Evolutionary conservation across 352 stramenopile species (phyloP).

Genomic region (Plasmopara muralis): DNA sequence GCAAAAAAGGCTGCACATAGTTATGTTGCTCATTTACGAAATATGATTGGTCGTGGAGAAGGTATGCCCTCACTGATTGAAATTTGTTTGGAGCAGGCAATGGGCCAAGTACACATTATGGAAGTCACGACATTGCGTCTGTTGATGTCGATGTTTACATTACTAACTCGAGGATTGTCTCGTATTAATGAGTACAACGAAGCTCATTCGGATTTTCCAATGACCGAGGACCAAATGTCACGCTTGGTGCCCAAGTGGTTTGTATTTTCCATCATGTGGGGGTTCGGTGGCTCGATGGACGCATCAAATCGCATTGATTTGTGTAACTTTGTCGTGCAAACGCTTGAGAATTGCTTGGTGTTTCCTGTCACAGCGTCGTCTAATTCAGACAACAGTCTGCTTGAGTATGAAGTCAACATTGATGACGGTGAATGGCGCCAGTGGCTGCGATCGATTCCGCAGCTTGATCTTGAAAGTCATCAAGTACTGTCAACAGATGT

Average conservation of each 20-base stretch:
- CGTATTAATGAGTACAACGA: constrained; percentile 98
- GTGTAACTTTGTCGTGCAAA: constrained; percentile 84
- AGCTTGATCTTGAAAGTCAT: constrained; percentile 98
- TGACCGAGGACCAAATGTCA: constrained; percentile 94
- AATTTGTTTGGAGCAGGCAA: constrained; percentile 89
- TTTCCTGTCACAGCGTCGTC: constrained; percentile 69
- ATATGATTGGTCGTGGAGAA: constrained; percentile 48
- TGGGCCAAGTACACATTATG: constrained; percentile 94
- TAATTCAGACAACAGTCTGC: constrained; percentile 74
- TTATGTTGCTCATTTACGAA: constrained; percentile 53
- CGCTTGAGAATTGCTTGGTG: constrained; percentile 81
- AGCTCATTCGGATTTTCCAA: constrained; percentile 96
- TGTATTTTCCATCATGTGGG: constrained; percentile 97
- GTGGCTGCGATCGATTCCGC: constrained; percentile 94
- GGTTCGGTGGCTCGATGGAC: constrained; percentile 97
- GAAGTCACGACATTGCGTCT: constrained; percentile 90
- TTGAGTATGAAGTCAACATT: constrained; percentile 96
- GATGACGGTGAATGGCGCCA: constrained; percentile 95
- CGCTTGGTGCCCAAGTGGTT: constrained; percentile 96
- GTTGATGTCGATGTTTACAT: constrained; percentile 94
- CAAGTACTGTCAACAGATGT: constrained; percentile 94
- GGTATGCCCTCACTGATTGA: constrained; percentile 81
- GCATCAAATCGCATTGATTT: constrained; percentile 89
- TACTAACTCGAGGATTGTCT: constrained; percentile 92
- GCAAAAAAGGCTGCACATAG: constrained; percentile 58